Base-by-base conservation (phyloP, 202 grass and related monocot genomes). In the Panicum virgatum region DNA sequence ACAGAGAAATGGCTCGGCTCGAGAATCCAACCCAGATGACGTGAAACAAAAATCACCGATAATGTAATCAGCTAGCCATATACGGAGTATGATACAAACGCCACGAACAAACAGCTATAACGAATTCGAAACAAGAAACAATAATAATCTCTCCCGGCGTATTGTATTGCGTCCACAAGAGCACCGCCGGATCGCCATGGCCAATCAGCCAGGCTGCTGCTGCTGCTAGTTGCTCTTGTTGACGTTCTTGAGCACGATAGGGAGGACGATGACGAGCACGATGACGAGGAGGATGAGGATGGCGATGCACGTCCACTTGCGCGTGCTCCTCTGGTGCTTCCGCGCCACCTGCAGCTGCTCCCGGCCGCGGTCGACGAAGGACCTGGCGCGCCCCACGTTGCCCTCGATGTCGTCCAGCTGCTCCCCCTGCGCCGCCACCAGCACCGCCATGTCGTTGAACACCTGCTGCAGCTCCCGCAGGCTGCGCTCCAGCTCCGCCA, bases 361-460 rank as follows among this genome's bases (percentile, higher is more conserved):
- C 5, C 86, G 39, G 0, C 92, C 95, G 0, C 83, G 88, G 25
- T 91, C 88, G 4, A 98, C 80, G 59, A 94, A 94, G 0, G 95
- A 94, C 4, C 84, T 18, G 0, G 95, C 95, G 0, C 91, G 73
- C 3, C 88, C 90, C 1, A 98, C 95, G 72, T 98, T 83, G 3
- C 86, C 86, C 86, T 94, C 89, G 71, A 97, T 97, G 80, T 97
- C 87, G 51, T 94, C 82, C 32, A 98, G 87, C 82, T 98, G 92
- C 88, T 98, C 90, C 19, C 95, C 92, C 85, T 95, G 96, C 62
- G 86, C 85, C 13, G 51, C 81, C 67, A 98, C 96, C 13, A 98
- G 88, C 51, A 98, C 96, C 0, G 96, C 90, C 96, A 98, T 98
- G 90, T 95, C 96, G 82, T 93, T 88, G 88, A 98, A 98, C 69